Evolutionary conservation across 805 yeast species (phyloP).

Genomic region (Wickerhamiella allomyrinae): DNA sequence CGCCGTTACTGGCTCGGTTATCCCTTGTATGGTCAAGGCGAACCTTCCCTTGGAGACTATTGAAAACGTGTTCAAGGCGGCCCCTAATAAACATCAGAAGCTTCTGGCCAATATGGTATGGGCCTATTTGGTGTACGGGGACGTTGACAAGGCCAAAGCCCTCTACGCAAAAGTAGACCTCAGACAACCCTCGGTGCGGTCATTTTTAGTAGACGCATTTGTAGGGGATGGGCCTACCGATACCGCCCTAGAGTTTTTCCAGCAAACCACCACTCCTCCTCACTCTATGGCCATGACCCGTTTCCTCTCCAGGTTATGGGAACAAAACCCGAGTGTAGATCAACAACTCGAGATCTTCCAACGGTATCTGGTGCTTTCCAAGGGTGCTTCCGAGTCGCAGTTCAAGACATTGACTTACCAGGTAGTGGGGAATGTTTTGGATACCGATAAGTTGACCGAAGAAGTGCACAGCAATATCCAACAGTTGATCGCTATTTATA

Average conservation of each 20-base stretch:
- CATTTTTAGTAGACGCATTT: slow-evolving; percentile 12
- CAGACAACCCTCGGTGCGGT: neutral
- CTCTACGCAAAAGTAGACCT: slow-evolving; percentile 1
- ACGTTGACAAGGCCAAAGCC: slow-evolving; percentile 11
- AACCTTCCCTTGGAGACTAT: slow-evolving; percentile 8
- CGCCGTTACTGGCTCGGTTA: slow-evolving; percentile 11
- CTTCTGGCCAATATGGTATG: slow-evolving; percentile 7
- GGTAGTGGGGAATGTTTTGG: slow-evolving; percentile 9
- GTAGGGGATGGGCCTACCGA: slow-evolving; percentile 18
- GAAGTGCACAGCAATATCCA: slow-evolving; percentile 3
- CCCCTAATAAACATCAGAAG: slow-evolving; percentile 4
- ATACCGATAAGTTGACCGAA: slow-evolving; percentile 1
- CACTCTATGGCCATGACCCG: slow-evolving; percentile 15
- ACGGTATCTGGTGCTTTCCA: slow-evolving; percentile 10
- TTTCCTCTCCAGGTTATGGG: slow-evolving; percentile 10
- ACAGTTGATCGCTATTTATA: slow-evolving; percentile 8
- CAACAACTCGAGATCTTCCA: slow-evolving; percentile 10
- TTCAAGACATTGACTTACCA: slow-evolving; percentile 12
- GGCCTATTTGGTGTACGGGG: slow-evolving; percentile 7
- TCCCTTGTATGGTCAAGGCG: slow-evolving; percentile 16
- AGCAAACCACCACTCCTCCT: slow-evolving; percentile 7
- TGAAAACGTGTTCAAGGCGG: slow-evolving; percentile 5
- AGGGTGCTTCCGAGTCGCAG: slow-evolving; percentile 9
- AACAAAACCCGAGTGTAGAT: neutral
- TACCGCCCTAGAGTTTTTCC: slow-evolving; percentile 9